These are phyloP conservation scores for Pleurotus citrinopileatus DNA, from an alignment of 768 basidiomycete species.

Conservation along the genomic window DNA sequence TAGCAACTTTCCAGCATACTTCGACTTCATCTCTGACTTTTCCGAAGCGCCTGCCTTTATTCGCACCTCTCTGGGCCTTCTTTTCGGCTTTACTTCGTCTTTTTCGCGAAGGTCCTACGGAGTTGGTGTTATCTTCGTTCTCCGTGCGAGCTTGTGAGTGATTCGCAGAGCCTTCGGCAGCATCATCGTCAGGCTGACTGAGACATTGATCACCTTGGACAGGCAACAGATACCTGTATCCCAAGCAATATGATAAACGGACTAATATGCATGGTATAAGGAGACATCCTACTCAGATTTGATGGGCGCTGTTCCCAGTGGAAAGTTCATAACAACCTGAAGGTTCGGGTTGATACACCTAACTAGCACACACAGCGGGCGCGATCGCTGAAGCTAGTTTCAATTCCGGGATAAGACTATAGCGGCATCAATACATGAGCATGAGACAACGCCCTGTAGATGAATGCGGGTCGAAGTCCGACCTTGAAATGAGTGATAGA, in stretches of 20 bases:
- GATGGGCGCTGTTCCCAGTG: constrained; percentile 49
- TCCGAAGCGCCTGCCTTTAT: constrained; percentile 79
- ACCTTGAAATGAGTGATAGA: too few species aligned
- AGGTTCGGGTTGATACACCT: neutral
- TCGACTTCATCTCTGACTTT: constrained; percentile 78
- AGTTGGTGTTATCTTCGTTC: constrained; percentile 20
- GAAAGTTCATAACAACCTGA: constrained; percentile 15
- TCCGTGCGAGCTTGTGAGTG: constrained; percentile 23
- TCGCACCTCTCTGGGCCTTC: constrained; percentile 75
- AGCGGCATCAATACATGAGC: neutral
- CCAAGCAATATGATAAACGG: neutral
- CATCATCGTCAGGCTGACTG: constrained; percentile 45
- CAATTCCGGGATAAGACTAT: neutral
- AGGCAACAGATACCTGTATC: constrained; percentile 37
- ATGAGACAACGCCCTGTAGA: neutral
- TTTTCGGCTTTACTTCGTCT: constrained; percentile 60
- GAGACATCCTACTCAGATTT: constrained; percentile 43
- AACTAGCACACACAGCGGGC: neutral
- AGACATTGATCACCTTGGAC: constrained; percentile 22
- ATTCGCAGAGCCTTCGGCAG: constrained; percentile 59
- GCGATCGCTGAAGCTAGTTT: neutral
- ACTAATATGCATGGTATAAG: too few species aligned
- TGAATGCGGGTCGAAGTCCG: neutral
- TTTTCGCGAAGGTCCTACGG: constrained; percentile 25
- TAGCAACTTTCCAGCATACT: constrained; percentile 79